Evolutionary conservation across 2,329 filamentous ascomycete genomes (phyloP).

Genomic region (Aspergillus nomiae): DNA sequence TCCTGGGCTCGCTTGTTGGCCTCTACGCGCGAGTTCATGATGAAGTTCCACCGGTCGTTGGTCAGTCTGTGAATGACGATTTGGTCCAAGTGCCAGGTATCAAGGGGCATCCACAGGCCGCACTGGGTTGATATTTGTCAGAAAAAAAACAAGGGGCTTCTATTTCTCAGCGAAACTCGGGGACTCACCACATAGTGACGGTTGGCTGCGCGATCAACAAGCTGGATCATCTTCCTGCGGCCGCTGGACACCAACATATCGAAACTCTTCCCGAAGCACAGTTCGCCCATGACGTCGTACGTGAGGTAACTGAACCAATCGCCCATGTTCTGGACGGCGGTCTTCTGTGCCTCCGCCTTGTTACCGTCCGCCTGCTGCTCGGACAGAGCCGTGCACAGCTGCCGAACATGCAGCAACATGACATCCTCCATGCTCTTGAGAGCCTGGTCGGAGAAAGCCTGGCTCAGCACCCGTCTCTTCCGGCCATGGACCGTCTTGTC

Average conservation of each 20-base stretch:
- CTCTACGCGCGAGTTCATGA: conserved; percentile 70
- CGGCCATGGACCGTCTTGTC: conserved; percentile 69
- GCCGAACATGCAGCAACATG: conserved; percentile 66
- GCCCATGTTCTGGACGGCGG: conserved; percentile 36
- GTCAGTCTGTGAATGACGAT: conserved; percentile 69
- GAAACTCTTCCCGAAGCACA: conserved; percentile 55
- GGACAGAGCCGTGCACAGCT: conserved; percentile 55
- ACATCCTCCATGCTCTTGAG: conserved; percentile 70
- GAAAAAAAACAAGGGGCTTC: neutral
- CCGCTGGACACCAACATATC: conserved; percentile 49
- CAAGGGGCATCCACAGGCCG: conserved; percentile 70
- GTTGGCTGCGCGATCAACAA: conserved; percentile 69
- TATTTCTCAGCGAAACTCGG: too few species aligned
- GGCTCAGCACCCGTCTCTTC: conserved; percentile 70
- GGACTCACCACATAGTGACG: conserved; percentile 64
- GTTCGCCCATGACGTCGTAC: conserved; percentile 55
- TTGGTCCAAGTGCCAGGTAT: conserved; percentile 67
- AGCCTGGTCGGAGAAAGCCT: conserved; percentile 69
- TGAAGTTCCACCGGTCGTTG: conserved; percentile 67
- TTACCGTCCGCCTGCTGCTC: conserved; percentile 20
- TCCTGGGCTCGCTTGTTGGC: conserved; percentile 65
- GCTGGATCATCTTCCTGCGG: conserved; percentile 64
- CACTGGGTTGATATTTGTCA: conserved; percentile 49
- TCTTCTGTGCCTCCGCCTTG: conserved; percentile 20
- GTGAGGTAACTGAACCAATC: conserved; percentile 48